Conservation (phyloP, 371 early-diverging fungal species). For the Conidiobolus incongruus region DNA sequence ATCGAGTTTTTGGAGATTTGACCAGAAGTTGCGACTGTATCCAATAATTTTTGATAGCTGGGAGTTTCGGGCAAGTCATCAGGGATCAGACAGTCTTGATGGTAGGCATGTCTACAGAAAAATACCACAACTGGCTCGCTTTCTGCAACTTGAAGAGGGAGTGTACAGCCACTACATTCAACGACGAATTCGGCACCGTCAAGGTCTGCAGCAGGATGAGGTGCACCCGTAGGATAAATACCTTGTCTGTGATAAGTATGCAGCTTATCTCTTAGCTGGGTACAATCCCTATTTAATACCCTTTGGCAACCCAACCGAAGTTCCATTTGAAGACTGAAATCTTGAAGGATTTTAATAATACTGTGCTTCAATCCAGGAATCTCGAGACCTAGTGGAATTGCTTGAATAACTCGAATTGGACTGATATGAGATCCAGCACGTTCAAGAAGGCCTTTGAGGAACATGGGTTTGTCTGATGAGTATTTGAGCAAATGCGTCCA, state of each 20-base stretch:
- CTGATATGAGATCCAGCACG: slow-evolving; percentile 67
- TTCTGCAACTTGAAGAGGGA: slow-evolving; percentile 7
- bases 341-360: slow-evolving; percentile 64
- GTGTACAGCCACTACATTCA: slow-evolving; percentile 5
- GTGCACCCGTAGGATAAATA: slow-evolving; percentile 21
- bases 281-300: slow-evolving; percentile 64
- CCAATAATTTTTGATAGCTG: too few relatives aligned
- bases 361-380: slow-evolving; percentile 64
- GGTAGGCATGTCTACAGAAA: slow-evolving; percentile 53
- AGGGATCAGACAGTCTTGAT: slow-evolving; percentile 33
- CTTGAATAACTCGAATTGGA: slow-evolving; percentile 49
- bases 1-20: too few relatives aligned
- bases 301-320: slow-evolving; percentile 69
- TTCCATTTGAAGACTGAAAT: slow-evolving; percentile 64
- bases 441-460: slow-evolving; percentile 75
- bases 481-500: slow-evolving; percentile 85
- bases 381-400: slow-evolving; percentile 51
- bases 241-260: slow-evolving; percentile 45
- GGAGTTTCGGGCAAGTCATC: background rate
- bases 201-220: slow-evolving; percentile 1
- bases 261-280: slow-evolving; percentile 47
- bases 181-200: slow-evolving; percentile 3
- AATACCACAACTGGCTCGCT: slow-evolving; percentile 26
- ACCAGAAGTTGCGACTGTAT: too few relatives aligned
- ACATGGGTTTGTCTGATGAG: slow-evolving; percentile 73